phyloP scores from a whole-genome alignment of 441 rosid species.

The Corymbia calophylla region DNA sequence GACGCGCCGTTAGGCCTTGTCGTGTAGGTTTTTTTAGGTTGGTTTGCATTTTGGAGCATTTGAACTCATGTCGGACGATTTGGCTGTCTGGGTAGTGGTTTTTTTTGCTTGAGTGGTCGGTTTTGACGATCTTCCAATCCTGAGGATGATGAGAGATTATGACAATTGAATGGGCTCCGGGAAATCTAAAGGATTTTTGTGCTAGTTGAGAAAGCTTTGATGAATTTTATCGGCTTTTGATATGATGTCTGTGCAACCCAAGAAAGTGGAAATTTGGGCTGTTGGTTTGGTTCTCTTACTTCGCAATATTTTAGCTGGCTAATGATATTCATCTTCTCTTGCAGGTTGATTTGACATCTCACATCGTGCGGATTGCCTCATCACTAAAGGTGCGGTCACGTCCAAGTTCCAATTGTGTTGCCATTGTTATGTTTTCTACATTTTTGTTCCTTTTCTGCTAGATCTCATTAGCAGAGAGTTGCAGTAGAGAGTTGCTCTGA shows the following conservation, averaged over 20 bases:
- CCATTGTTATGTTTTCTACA: neutral
- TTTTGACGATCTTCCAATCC: neutral
- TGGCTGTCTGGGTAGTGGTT: neutral
- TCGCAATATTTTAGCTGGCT: neutral
- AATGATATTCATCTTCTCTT: neutral
- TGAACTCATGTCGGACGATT: neutral
- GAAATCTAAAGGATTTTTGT: neutral
- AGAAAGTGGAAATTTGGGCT: neutral
- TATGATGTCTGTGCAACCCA: neutral
- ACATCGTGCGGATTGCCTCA: constrained; percentile 60
- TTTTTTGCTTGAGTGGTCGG: neutral
- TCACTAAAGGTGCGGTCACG: constrained; percentile 57
- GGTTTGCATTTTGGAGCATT: neutral
- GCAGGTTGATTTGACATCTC: constrained; percentile 89
- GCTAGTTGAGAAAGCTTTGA: rapidly evolving
- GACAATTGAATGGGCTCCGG: neutral
- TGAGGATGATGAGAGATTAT: neutral
- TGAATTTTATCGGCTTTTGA: rapidly evolving
- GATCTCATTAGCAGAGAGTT: neutral
- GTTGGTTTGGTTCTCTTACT: neutral
- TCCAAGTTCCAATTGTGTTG: neutral
- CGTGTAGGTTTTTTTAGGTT: neutral
- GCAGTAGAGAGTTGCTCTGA: neutral
- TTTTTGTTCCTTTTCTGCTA: neutral
- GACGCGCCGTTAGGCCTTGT: neutral